Base-by-base conservation (phyloP, 2,329 filamentous ascomycete species). In the Talaromyces albobiverticillius region DNA sequence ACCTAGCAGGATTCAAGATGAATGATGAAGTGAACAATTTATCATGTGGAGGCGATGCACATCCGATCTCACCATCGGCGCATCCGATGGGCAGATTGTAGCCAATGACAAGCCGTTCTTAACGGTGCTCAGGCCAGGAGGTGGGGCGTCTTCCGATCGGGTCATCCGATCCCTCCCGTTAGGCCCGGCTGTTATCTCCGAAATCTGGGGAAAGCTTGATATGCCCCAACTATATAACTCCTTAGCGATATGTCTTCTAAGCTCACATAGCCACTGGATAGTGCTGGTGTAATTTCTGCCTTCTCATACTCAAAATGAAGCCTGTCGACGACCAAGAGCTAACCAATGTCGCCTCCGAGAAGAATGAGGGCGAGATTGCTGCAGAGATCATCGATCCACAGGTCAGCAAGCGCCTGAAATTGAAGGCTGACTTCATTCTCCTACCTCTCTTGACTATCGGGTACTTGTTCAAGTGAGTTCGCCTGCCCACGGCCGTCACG, bases 391-490 rank as follows among this genome's bases (percentile, higher is more conserved):
- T 36, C 32, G 32, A 36, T 16, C 32, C 32, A n/a, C 32, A 36
- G 11, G 32, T 36, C 11, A 36, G 32, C 32, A 36, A 16, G 32
- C 32, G n/a, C 3, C n/a, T 36, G 11, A 43, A 43, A 16, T 9
- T 23, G 14, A 43, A 43, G n/a, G 41, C 41, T 9, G 41, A 43
- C 41, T 43, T 43, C 6, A 43, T 43, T 8, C 25, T 43, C 20
- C 41, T 43, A 1, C 41, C 41, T 23, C 11, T 16, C 16, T 31
- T 48, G 13, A 31, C 25, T 18, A 31, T 48, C 10, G 26, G 23
- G 6, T 31, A 36, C 29, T 48, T 48, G 46, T 18, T 36, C 46
- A 31, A 48, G 62, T 62, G 26, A 29, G 51, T 53, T 22, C 11
- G 3, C 11, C 14, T 26, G 38, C 32, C 23, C 25, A 41, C 22